Percentiles rank a stretch among this genome's conserved stretches.
Conservation (phyloP, 352 stramenopile genomes). For the Pythium chondricola region DNA sequence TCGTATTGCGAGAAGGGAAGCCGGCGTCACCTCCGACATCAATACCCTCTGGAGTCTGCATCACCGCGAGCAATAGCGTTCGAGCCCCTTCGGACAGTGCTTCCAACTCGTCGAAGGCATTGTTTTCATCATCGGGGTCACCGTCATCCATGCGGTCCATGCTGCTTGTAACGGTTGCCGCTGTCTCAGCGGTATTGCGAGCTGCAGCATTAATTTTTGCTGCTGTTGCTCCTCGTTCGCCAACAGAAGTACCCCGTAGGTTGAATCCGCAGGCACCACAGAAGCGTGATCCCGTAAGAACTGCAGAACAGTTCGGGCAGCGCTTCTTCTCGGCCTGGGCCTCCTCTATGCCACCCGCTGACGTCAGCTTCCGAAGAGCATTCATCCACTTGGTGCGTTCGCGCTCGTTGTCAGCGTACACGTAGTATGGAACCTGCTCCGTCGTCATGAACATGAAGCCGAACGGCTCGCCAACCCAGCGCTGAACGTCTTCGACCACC, state of each 20-base stretch:
- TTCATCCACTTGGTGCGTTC: constrained; percentile 88
- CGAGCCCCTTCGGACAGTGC: constrained; percentile 79
- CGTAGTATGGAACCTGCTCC: constrained; percentile 87
- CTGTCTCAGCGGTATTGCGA: constrained; percentile 5
- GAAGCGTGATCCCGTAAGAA: constrained; percentile 83
- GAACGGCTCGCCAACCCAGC: constrained; percentile 81
- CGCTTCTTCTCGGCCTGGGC: constrained; percentile 76
- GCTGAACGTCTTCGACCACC: constrained; percentile 75
- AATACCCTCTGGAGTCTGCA: constrained; percentile 81
- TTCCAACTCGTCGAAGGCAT: constrained; percentile 81
- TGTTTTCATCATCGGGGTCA: constrained; percentile 77
- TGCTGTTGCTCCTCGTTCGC: too few species aligned
- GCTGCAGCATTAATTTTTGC: too few species aligned
- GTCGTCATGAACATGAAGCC: constrained; percentile 89
- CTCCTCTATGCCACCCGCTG: constrained; percentile 36
- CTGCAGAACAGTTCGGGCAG: constrained; percentile 75
- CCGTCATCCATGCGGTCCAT: constrained; percentile 35
- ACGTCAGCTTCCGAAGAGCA: constrained; percentile 70
- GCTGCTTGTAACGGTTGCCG: constrained; percentile 23
- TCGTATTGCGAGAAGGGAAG: constrained; percentile 35
- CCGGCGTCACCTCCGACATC: constrained; percentile 67
- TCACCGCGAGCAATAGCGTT: constrained; percentile 79
- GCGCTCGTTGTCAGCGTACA: constrained; percentile 85
- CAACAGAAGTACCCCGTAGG: constrained; percentile 63
- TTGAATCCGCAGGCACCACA: constrained; percentile 86